Conservation (phyloP, 2,329 filamentous ascomycete genomes). For the Tolypocladium nubicola region DNA sequence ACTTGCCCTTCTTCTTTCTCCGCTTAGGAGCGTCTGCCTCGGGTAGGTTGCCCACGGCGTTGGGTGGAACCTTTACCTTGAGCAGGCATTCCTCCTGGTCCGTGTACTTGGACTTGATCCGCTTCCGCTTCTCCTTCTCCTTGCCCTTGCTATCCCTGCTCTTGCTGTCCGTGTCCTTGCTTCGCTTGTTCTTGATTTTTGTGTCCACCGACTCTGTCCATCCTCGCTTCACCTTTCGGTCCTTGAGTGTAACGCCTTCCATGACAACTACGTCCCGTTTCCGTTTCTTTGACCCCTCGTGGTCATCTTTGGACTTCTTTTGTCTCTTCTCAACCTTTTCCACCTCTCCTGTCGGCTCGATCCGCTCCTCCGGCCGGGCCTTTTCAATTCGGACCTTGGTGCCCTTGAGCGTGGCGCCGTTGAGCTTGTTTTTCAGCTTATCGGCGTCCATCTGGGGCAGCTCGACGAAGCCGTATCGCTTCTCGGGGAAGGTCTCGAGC, state of each 20-base stretch:
- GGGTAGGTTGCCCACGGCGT: conserved; percentile 29
- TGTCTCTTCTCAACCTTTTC: conserved; percentile 17
- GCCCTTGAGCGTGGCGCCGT: conserved; percentile 77
- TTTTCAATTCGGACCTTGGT: conserved; percentile 76
- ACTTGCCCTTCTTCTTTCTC: conserved; percentile 43
- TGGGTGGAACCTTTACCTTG: conserved; percentile 59
- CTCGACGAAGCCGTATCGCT: conserved; percentile 81
- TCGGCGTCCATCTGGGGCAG: conserved; percentile 72
- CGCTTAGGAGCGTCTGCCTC: conserved; percentile 37
- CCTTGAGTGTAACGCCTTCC: conserved; percentile 60
- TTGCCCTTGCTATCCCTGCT: conserved; percentile 38
- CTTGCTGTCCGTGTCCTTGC: conserved; percentile 35
- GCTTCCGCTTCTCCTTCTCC: conserved; percentile 43
- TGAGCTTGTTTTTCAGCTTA: conserved; percentile 84
- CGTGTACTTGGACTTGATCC: conserved; percentile 66
- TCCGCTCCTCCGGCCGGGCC: conserved; percentile 50
- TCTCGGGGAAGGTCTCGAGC: conserved; percentile 81
- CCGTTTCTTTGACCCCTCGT: conserved; percentile 31
- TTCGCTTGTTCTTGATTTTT: conserved; percentile 36
- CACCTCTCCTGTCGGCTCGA: conserved; percentile 20
- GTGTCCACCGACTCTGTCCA: conserved; percentile 64
- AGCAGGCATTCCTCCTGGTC: conserved; percentile 75
- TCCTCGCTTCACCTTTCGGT: conserved; percentile 74
- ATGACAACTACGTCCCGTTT: conserved; percentile 42
- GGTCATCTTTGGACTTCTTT: conserved; percentile 25